phyloP scores from a whole-genome alignment of 2,329 filamentous ascomycete genomes.

The Parastagonospora nodorum region DNA sequence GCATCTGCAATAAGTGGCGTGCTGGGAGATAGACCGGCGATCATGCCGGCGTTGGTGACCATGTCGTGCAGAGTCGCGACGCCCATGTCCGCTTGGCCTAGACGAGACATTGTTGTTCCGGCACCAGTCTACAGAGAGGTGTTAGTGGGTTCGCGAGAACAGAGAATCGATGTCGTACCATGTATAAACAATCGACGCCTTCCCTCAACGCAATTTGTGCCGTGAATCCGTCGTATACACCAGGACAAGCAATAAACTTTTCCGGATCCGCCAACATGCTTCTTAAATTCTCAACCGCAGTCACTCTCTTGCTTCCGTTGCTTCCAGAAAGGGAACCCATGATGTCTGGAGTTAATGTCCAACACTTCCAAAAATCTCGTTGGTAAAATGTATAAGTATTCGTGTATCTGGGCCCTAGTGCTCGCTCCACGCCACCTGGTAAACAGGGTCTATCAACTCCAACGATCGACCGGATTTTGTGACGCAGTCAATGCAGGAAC shows the following conservation, averaged over 20 bases:
- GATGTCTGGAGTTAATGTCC: background rate
- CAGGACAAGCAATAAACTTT: constrained; percentile 61
- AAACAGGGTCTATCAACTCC: no score
- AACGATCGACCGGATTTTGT: background rate
- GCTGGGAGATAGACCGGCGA: constrained; percentile 61
- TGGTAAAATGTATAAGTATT: no score
- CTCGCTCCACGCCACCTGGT: no score
- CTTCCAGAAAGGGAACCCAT: constrained; percentile 11
- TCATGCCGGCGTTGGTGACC: constrained; percentile 67
- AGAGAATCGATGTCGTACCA: constrained; percentile 55
- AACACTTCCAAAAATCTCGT: no score
- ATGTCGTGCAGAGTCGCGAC: constrained; percentile 67
- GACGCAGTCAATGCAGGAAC: background rate
- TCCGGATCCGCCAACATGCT: constrained; percentile 36
- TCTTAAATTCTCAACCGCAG: constrained; percentile 38
- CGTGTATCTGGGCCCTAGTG: no score
- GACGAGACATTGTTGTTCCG: constrained; percentile 63
- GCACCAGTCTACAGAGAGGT: constrained; percentile 60
- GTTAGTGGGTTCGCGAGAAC: background rate
- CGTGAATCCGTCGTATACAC: constrained; percentile 71
- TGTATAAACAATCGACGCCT: constrained; percentile 70
- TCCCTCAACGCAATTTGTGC: constrained; percentile 65
- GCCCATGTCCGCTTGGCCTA: constrained; percentile 68
- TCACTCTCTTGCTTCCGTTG: constrained; percentile 18
- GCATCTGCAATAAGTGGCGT: constrained; percentile 67